Base-by-base conservation (phyloP, 1,284 basidiomycete species). In the Cryptococcus sp. region DNA sequence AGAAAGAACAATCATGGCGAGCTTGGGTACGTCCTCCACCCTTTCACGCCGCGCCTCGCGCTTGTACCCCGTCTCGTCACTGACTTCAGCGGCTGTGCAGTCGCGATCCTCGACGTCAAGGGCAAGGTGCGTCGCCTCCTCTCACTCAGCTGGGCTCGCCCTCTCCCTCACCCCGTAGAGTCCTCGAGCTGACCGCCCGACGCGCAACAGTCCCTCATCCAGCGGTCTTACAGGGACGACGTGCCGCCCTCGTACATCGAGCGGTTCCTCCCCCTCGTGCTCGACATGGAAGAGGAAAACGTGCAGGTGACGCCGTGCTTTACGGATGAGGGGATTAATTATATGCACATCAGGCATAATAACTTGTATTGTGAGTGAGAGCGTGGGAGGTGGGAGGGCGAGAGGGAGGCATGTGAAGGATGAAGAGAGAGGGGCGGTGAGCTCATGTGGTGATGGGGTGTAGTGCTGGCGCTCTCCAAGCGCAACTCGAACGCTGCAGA, bases 231-330 rank as follows among this genome's bases (percentile, higher is more conserved):
- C 79, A 84, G 94, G 52, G 96, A 98, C 77, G 96, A 99, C 79
- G 90, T 99, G 0, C 85, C 91, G 0, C 70, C 90, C 0, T 85
- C 91, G 0, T 88, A 88, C 59, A 87, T 98, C 63, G 95, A 98
- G 73, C 85, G 87, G 49, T 99, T 99, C 77, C 82, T 99, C 43
- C 96, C 96, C 0, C 84, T 97, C 39, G 81, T 98, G 42, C 85
- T 98, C 51, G 96, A 99, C 39, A 87, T 98, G 75, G 96, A 99
- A 78, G 96, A 99, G 79, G 96, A 99, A 62, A 90, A 91, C 35
- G 87, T 92, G 68, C 91, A 88, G 71, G 89, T 91, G 38, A 92
- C 90, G 13, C 96, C 96, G 2, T 98, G 95, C 79, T 92, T 99
- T 80, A 89, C 93, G 1, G 87, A 83, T 64, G 88, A 91, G 66